phyloP scores from a whole-genome alignment of 352 stramenopile species.

The Pythium scleroteichum region DNA sequence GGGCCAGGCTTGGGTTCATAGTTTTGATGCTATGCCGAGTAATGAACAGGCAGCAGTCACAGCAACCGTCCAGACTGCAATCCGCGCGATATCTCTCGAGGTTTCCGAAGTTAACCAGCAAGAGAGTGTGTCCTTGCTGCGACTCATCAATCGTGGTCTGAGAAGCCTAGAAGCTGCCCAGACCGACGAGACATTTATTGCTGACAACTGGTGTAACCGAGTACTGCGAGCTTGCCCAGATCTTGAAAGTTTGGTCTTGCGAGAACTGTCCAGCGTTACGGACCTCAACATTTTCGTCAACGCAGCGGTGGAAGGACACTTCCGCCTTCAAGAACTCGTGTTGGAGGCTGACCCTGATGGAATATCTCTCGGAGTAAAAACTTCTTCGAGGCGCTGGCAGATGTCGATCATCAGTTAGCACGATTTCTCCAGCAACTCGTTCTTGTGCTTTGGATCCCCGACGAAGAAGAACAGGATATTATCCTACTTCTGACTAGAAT shows the following conservation, averaged over 20 bases:
- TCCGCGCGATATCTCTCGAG: not conserved
- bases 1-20: not conserved
- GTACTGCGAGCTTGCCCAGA: not conserved
- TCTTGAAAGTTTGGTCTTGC: not conserved
- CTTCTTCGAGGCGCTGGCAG: too few species aligned
- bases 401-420: too few species aligned
- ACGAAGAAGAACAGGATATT: too few species aligned
- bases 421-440: too few species aligned
- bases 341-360: too few species aligned
- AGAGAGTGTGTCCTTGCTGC: not conserved
- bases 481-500: not conserved
- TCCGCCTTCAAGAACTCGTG: not conserved
- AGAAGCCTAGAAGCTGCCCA: not conserved
- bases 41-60: not conserved
- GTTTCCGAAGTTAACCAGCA: not conserved
- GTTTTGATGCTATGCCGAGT: not conserved
- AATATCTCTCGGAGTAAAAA: too few species aligned
- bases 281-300: not conserved
- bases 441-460: too few species aligned
- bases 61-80: not conserved
- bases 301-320: not conserved
- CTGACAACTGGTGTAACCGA: not conserved
- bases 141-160: not conserved
- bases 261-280: not conserved
- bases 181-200: not conserved